Evolutionary conservation across 306 rosid species (phyloP), one percentile per base, ranked within the genome.

Genomic region (Corylus americana): DNA sequence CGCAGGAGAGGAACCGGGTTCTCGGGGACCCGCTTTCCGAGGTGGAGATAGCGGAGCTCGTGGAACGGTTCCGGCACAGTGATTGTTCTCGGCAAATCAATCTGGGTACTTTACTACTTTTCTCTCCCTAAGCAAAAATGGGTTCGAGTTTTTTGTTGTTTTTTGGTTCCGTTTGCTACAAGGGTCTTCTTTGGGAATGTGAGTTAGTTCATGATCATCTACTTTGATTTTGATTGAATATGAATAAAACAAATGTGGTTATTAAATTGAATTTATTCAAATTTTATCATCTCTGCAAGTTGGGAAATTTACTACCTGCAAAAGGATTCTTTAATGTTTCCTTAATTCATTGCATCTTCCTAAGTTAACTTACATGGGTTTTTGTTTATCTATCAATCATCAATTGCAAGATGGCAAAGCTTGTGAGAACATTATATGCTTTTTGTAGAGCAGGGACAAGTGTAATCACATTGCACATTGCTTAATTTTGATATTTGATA

Each of bases 71-170:
- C 74, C 93, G 95, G 42, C 98, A 94, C 70, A 85, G 85, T 71
- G 92, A 94, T 83, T 95, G 98, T 27, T 61, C 88, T 13, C 84
- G 96, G 69, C 98, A 95, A 84, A 92, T 95, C 68, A 94, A 92
- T 85, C 80, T 95, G 55, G 93, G 97, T 94, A 76, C 77, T 42
- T 44, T 1, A 11, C 59, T 94, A 76, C 77, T 42, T 44, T 1
- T 22, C 59, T 49, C 20, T 35, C 17, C 14, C 27, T 7, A n/a
- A 55, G 0, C 35, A 53, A 49, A 14, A 20, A 16, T 22, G 9
- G n/a, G 25, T 12, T 63, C 3, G 47, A 9, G 17, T 53, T 13
- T 51, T 22, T 27, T 70, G 0, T 48, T 11, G 0, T 49, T 51
- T 22, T 42, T 76, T 2, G 35, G 44, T 74, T 74, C 37, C 6